Evolutionary conservation across 2,329 filamentous ascomycete species (phyloP).

Genomic region (Exophiala alcalophila): DNA sequence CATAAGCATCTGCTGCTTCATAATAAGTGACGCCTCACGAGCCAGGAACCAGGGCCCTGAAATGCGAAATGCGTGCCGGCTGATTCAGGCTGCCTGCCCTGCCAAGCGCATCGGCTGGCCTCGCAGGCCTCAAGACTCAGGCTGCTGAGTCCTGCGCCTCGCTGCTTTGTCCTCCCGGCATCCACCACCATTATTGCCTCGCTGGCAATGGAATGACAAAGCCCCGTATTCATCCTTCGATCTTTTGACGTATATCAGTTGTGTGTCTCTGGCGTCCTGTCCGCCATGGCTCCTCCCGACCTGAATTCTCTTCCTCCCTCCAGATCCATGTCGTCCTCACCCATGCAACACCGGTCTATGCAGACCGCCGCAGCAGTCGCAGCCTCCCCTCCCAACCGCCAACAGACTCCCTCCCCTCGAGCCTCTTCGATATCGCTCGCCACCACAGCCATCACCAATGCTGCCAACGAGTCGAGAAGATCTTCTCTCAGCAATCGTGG

Average conservation of each 20-base stretch:
- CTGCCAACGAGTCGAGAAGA: slow-evolving; percentile 61
- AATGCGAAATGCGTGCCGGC: too few relatives aligned
- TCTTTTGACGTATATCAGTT: slow-evolving; percentile 1
- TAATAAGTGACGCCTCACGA: too few relatives aligned
- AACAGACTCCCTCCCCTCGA: slow-evolving; percentile 50
- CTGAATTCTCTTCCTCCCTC: slow-evolving; percentile 67
- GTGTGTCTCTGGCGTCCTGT: not conserved
- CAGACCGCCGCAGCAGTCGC: too few relatives aligned
- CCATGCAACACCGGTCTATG: slow-evolving; percentile 35
- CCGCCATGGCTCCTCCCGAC: slow-evolving; percentile 63
- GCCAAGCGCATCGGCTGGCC: too few relatives aligned
- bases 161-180: too few relatives aligned
- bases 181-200: too few relatives aligned
- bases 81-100: too few relatives aligned
- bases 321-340: slow-evolving; percentile 43
- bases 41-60: too few relatives aligned
- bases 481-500: slow-evolving; percentile 39
- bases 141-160: too few relatives aligned
- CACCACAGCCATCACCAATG: slow-evolving; percentile 74
- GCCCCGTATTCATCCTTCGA: slow-evolving; percentile 2
- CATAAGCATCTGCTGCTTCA: too few relatives aligned
- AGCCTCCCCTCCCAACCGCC: slow-evolving; percentile 33
- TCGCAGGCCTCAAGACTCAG: too few relatives aligned
- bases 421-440: slow-evolving; percentile 66
- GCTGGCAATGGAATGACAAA: slow-evolving; percentile 8